Base-by-base conservation (phyloP, 2,329 filamentous ascomycete species). In the Cryphonectria nitschkei region DNA sequence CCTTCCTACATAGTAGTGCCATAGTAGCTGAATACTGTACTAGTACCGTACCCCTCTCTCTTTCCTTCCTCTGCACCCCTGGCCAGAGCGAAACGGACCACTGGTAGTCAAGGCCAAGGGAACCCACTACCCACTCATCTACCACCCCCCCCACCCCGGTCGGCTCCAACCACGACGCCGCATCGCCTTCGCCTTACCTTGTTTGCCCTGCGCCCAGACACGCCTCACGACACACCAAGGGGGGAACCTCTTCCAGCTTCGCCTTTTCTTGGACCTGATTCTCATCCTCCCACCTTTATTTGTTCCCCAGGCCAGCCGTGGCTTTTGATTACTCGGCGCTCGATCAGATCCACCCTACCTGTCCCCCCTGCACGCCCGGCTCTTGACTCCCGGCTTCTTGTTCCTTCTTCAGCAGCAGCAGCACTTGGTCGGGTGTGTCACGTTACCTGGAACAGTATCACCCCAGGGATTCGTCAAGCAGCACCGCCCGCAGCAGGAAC, bases 301-400 rank as follows among this genome's bases (percentile, higher is more conserved):
- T 56, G 32, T 61, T 32, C 32, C 32, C 56, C 37, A 39, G 19
- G 29, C 16, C 56, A 61, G 56, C 56, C 32, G 52, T 61, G 58
- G 34, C 58, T 61, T 61, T 61, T 34, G n/a, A 56, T 29, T 56
- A 29, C 52, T 29, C 52, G 52, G 52, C 13, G 52, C 29, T 56
- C 52, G 26, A 56, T 13, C 13, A 29, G 65, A 29, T 60, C 37
- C 50, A 67, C 52, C 52, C 54, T 41, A 19, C n/a, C 37, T 9
- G 41, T 14, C 22, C 14, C 64, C 52, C 13, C 39, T 41, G 26
- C 41, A 6, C 39, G 14, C 41, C 52, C 66, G 66, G 66, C 56
- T 68, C 39, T 32, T 52, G 34, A 14, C 54, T 68, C 34, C 66
- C 66, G 66, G 37, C n/a, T 7, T 60, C 37, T 60, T 43, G 61